These are phyloP conservation scores for Podospora australis DNA, from an alignment of 495 filamentous ascomycete species.

Conservation along the genomic window DNA sequence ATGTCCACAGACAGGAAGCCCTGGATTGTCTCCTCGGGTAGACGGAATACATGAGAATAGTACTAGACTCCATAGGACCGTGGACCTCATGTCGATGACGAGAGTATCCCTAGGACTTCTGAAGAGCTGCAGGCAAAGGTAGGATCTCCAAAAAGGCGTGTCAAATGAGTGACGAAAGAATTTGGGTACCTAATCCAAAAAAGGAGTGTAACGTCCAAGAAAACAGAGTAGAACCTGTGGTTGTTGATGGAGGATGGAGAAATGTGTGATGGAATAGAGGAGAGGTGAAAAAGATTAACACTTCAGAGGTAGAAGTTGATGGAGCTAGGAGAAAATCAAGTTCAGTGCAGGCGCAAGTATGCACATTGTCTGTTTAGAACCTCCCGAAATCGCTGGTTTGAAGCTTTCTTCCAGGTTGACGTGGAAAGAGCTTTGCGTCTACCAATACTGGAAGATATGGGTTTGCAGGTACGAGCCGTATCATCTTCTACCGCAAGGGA, in stretches of 20 bases:
- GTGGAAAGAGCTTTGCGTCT: too few species aligned
- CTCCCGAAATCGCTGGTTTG: too few species aligned
- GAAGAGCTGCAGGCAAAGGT: constrained; percentile 20
- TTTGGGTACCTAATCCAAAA: constrained; percentile 25
- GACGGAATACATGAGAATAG: constrained; percentile 15
- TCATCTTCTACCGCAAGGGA: too few species aligned
- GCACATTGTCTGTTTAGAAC: too few species aligned
- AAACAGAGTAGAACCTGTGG: constrained; percentile 6
- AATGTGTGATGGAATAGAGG: constrained; percentile 11
- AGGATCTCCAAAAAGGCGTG: constrained; percentile 22
- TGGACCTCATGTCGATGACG: constrained; percentile 17
- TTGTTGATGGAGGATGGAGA: constrained; percentile 15
- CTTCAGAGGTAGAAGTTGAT: too few species aligned
- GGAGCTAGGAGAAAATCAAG: too few species aligned
- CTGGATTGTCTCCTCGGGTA: constrained; percentile 2
- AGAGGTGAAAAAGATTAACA: constrained; percentile 11
- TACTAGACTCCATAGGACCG: constrained; percentile 12
- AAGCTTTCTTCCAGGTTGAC: too few species aligned
- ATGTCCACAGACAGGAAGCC: constrained; percentile 13
- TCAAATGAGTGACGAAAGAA: constrained; percentile 19
- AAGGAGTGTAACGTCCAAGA: constrained; percentile 23
- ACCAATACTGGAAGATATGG: too few species aligned
- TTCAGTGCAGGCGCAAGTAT: too few species aligned
- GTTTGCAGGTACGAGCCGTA: too few species aligned
- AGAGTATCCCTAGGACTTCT: neutral